These are phyloP conservation scores for Rutstroemia sydowiana DNA, from an alignment of 2,329 filamentous ascomycete genomes.

Conservation along the genomic window DNA sequence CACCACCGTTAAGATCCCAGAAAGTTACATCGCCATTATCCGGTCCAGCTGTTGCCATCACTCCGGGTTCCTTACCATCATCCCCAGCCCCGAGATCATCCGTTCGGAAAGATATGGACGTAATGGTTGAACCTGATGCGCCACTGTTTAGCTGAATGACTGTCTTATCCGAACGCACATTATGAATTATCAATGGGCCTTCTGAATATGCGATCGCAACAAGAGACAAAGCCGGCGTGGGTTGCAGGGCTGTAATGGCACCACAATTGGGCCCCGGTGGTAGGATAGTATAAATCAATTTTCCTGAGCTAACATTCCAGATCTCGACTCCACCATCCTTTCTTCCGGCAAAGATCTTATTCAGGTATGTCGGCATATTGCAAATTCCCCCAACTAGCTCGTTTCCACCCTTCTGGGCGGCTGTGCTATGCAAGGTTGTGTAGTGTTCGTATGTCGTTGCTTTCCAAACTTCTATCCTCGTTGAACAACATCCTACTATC, in stretches of 20 bases:
- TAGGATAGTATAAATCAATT: slow-evolving; percentile 82
- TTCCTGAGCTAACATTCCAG: slow-evolving; percentile 92
- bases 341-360: slow-evolving; percentile 88
- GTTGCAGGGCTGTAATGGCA: slow-evolving; percentile 78
- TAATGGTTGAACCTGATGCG: slow-evolving; percentile 58
- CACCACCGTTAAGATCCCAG: slow-evolving; percentile 90
- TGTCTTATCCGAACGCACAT: slow-evolving; percentile 70
- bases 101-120: slow-evolving; percentile 81
- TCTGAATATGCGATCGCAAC: slow-evolving; percentile 81
- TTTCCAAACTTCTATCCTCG: slow-evolving; percentile 84
- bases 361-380: slow-evolving; percentile 90
- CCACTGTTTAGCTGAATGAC: slow-evolving; percentile 63
- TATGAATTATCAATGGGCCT: slow-evolving; percentile 71
- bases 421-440: slow-evolving; percentile 63
- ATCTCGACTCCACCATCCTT: slow-evolving; percentile 88
- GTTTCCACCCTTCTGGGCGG: slow-evolving; percentile 50
- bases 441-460: slow-evolving; percentile 78
- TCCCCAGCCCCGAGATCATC: slow-evolving; percentile 83
- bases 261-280: slow-evolving; percentile 67
- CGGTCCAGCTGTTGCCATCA: slow-evolving; percentile 84
- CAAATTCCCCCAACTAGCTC: slow-evolving; percentile 71
- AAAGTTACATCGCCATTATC: slow-evolving; percentile 83
- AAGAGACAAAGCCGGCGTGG: slow-evolving; percentile 75
- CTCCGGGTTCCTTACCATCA: slow-evolving; percentile 76
- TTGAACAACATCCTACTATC: slow-evolving; percentile 73